Percentiles rank a stretch among this genome's conserved stretches.
Conservation (phyloP, 352 stramenopile species). For the Globisporangium cylindrosporum region DNA sequence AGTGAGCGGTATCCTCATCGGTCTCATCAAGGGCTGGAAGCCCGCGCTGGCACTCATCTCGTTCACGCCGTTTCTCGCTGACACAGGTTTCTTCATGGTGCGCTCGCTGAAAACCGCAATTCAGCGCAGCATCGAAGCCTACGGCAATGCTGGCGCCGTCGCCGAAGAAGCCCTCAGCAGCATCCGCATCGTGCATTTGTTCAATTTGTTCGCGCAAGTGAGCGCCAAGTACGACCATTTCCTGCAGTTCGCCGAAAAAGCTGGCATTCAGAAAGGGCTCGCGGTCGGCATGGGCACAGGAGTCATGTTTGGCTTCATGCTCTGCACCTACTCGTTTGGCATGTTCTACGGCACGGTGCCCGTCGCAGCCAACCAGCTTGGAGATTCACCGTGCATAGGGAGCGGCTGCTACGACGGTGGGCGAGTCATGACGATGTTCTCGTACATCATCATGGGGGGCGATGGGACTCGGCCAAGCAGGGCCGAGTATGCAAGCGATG, state of each 20-base stretch:
- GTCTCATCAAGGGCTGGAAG: not conserved
- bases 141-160: not conserved
- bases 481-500: constrained; percentile 38
- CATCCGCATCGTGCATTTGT: constrained; percentile 47
- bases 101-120: not conserved
- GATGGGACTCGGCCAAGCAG: constrained; percentile 37
- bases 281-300: constrained; percentile 35
- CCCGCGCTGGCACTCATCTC: constrained; percentile 1
- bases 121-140: constrained; percentile 1
- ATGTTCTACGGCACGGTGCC: constrained; percentile 50
- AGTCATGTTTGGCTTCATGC: constrained; percentile 34
- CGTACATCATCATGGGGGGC: constrained; percentile 35
- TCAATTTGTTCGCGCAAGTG: constrained; percentile 41
- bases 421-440: constrained; percentile 46
- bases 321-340: constrained; percentile 48
- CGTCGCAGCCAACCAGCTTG: constrained; percentile 26
- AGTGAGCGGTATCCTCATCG: constrained; percentile 2
- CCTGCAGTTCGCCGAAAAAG: constrained; percentile 22
- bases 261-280: constrained; percentile 37
- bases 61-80: not conserved
- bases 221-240: constrained; percentile 38
- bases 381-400: constrained; percentile 22
- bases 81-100: constrained; percentile 2
- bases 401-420: constrained; percentile 38
- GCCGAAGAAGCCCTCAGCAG: constrained; percentile 3